A percentile compares a stretch with the other conserved stretches of the same genome.
These are phyloP conservation scores for Narthecium ossifragum DNA, from an alignment of 106 monocot genomes.

Conservation along the genomic window DNA sequence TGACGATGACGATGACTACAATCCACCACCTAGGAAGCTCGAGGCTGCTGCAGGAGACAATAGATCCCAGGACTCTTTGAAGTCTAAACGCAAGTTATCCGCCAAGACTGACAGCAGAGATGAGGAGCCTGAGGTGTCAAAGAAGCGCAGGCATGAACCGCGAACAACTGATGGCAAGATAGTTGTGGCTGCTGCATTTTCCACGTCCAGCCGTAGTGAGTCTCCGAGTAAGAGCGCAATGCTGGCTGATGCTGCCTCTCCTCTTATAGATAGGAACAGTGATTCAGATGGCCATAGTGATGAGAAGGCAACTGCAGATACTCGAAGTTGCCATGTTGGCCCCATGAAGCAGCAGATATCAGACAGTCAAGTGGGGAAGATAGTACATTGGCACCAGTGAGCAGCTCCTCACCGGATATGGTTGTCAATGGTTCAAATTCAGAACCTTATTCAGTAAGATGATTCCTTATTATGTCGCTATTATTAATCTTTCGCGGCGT, in stretches of 20 bases:
- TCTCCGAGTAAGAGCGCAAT: neutral
- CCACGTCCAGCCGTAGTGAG: conserved; percentile 2
- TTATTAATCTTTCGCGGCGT: no score
- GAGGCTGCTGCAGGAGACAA: conserved; percentile 12
- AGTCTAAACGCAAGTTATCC: conserved; percentile 31
- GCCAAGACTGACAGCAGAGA: conserved; percentile 12
- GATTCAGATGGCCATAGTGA: neutral
- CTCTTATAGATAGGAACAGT: conserved; percentile 4
- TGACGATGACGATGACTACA: conserved; percentile 59
- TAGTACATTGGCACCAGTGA: neutral
- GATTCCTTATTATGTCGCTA: no score
- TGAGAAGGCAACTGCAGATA: conserved; percentile 13
- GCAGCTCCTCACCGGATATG: conserved; percentile 7
- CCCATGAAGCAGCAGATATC: neutral
- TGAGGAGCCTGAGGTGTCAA: conserved; percentile 12
- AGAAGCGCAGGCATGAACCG: conserved; percentile 39
- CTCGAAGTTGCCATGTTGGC: conserved; percentile 6
- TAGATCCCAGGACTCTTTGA: conserved; percentile 5
- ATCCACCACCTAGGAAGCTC: conserved; percentile 42
- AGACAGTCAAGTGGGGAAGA: conserved; percentile 9
- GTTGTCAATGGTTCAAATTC: conserved; percentile 10
- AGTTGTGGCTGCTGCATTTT: conserved; percentile 7
- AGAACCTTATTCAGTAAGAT: conserved; percentile 18
- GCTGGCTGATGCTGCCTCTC: neutral
- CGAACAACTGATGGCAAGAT: conserved; percentile 22